A percentile compares a stretch with the other conserved stretches of the same genome.
These are phyloP conservation scores for Cutaneotrichosporon dermatis DNA, from an alignment of 1,284 basidiomycete species.

Conservation along the genomic window DNA sequence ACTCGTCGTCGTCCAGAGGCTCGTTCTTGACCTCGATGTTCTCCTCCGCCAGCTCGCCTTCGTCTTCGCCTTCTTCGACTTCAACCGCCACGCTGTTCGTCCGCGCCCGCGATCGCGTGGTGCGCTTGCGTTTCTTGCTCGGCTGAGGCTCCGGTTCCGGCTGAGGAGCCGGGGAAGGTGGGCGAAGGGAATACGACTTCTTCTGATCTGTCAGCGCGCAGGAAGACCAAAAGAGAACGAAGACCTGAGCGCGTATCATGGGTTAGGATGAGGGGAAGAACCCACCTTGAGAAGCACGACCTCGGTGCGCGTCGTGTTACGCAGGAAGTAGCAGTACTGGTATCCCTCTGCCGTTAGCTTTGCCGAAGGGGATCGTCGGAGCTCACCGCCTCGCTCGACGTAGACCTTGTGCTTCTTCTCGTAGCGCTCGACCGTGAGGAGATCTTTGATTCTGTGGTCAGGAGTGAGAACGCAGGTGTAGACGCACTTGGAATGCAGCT, in stretches of 20 bases:
- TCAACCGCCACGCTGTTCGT: constrained; percentile 1
- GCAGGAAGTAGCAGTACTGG: constrained; percentile 46
- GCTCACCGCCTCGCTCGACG: constrained; percentile 43
- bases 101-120: constrained; percentile 7
- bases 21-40: constrained; percentile 26
- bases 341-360: constrained; percentile 31
- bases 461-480: background rate
- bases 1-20: constrained; percentile 7
- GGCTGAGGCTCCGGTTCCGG: background rate
- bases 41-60: constrained; percentile 15
- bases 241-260: background rate
- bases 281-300: constrained; percentile 40
- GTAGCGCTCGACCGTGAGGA: constrained; percentile 25
- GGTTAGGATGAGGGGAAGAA: background rate
- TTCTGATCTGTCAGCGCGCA: constrained; percentile 22
- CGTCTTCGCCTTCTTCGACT: constrained; percentile 5
- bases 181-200: constrained; percentile 36
- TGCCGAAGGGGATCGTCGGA: no score
- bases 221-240: background rate
- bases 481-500: constrained; percentile 35
- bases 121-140: constrained; percentile 23
- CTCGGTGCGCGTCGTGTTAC: constrained; percentile 43
- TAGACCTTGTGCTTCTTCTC: constrained; percentile 44
- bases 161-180: constrained; percentile 32
- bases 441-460: constrained; percentile 24